Evolutionary conservation across 2,329 filamentous ascomycete species (phyloP), one percentile per base, ranked within the genome.

Genomic region (Monosporascus sp.): DNA sequence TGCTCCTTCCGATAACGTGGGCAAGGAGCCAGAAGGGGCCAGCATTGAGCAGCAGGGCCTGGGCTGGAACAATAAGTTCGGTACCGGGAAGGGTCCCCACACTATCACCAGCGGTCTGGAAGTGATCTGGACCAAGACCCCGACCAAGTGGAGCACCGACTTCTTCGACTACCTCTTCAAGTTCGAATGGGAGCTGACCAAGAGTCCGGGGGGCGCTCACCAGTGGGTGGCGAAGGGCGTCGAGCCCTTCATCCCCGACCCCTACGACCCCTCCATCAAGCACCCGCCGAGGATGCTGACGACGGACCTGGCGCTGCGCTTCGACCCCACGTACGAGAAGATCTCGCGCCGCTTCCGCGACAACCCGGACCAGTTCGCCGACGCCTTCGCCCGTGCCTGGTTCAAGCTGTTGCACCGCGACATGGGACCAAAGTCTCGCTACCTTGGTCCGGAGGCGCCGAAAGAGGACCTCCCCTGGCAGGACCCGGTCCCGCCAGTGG

Each of bases 341-440:
- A 88, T 92, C 67, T 81, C 86, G 18, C 81, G 84, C 50, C 80
- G 78, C 62, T 91, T 84, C 80, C 74, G 86, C 47, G 81, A 83
- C 60, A 74, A 91, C 72, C 85, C 85, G 2, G 78, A 87, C 46
- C 72, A 89, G 75, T 78, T 91, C 39, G 78, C 77, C 51, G 83
- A 90, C 56, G 84, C 80, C 8, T 92, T 91, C 65, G 77, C 80
- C 22, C 81, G 82, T 49, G 88, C 88, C 15, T 92, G 88, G 88
- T 92, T 89, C 81, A 91, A 92, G 82, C 80, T 92, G 43, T 77
- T 88, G 36, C 88, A 92, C 75, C 87, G 88, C 74, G 88, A 91
- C 68, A 81, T 92, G 73, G 88, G 88, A 17, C 88, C 88, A 44
- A 76, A 81, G 51, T 67, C 78, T 24, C 86, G 86, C 66, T 91